A percentile compares a stretch with the other conserved stretches of the same genome.
These are phyloP conservation scores for Draba incana DNA, from an alignment of 345 rosid species.

Conservation along the genomic window DNA sequence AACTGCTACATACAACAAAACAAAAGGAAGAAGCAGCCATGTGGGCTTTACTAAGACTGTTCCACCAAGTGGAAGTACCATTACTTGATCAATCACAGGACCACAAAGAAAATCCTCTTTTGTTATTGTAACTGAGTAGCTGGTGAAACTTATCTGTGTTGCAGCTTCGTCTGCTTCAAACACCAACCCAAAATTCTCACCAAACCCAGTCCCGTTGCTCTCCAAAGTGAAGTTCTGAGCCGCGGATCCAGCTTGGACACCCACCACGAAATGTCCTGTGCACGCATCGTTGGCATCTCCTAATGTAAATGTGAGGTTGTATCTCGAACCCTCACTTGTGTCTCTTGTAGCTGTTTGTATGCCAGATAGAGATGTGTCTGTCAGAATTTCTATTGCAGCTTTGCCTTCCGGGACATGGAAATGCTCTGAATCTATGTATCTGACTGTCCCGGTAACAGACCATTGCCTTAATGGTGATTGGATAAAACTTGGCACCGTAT, in stretches of 20 bases:
- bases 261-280: conserved; percentile 44
- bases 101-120: conserved; percentile 59
- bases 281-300: conserved; percentile 61
- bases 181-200: conserved; percentile 43
- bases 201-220: conserved; percentile 58
- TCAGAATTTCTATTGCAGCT: conserved; percentile 59
- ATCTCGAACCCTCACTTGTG: conserved; percentile 43
- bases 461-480: conserved; percentile 56
- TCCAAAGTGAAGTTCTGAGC: conserved; percentile 50
- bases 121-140: conserved; percentile 46
- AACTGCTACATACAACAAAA: conserved; percentile 40
- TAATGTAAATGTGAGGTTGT: conserved; percentile 51
- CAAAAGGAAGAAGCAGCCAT: conserved; percentile 40
- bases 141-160: conserved; percentile 55
- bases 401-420: conserved; percentile 61
- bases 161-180: conserved; percentile 49
- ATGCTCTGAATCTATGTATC: conserved; percentile 58
- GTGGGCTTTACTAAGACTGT: conserved; percentile 35
- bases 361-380: conserved; percentile 45
- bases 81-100: conserved; percentile 61
- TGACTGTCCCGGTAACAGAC: conserved; percentile 57
- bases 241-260: conserved; percentile 51
- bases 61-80: conserved; percentile 45
- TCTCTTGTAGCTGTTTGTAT: conserved; percentile 50
- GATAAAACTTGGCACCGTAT: conserved; percentile 47